phyloP scores from a whole-genome alignment of 208 protist species.

The Trypanosoma vivax region DNA sequence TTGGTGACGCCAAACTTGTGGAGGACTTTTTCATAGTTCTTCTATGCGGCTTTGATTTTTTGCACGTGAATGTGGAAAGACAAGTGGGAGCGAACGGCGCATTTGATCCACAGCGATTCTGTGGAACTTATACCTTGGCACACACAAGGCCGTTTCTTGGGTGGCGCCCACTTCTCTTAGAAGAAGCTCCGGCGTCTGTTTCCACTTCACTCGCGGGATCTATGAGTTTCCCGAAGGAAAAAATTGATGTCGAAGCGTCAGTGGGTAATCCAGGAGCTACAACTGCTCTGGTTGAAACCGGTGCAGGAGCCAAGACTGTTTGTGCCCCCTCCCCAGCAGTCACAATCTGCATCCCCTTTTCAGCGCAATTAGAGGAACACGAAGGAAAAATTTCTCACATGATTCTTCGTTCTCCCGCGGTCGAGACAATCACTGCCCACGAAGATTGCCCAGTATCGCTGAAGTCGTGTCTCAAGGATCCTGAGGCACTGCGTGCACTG shows the following conservation, averaged over 20 bases:
- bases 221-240: too few species aligned
- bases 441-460: conserved; percentile 25
- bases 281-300: not conserved
- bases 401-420: conserved; percentile 37
- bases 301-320: not conserved
- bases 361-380: conserved; percentile 37
- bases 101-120: conserved; percentile 31
- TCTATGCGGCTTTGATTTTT: conserved; percentile 68
- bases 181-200: not conserved
- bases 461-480: conserved; percentile 20
- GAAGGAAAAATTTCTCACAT: conserved; percentile 39
- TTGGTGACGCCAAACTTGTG: conserved; percentile 35
- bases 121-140: conserved; percentile 41
- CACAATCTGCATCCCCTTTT: conserved; percentile 40
- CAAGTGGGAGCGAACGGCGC: conserved; percentile 11
- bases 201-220: not conserved
- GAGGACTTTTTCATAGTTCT: conserved; percentile 60
- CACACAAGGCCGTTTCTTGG: conserved; percentile 71
- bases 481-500: conserved; percentile 46
- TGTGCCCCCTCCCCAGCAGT: not conserved
- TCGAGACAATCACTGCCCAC: conserved; percentile 15
- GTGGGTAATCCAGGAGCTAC: not conserved
- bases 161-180: conserved; percentile 36
- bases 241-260: too few species aligned
- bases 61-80: conserved; percentile 36